phyloP scores from a whole-genome alignment of 2,329 filamentous ascomycete genomes.

The Cordyceps cicadae region DNA sequence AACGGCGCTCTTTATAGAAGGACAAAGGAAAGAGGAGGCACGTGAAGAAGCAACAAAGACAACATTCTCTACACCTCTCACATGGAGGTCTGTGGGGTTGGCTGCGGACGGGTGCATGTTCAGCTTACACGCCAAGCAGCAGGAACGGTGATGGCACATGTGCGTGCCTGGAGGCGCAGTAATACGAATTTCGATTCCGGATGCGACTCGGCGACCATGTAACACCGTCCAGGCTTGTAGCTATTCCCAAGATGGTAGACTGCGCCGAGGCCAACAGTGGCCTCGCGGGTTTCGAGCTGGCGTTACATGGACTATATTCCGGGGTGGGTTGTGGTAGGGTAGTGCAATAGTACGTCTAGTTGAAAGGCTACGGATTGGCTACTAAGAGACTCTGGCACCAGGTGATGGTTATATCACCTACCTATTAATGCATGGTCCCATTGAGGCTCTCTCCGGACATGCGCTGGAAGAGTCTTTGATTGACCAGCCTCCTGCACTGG shows the following conservation, averaged over 20 bases:
- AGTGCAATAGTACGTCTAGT: not conserved
- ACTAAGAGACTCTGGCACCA: not conserved
- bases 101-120: not conserved
- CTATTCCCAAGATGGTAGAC: not conserved
- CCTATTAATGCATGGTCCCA: not conserved
- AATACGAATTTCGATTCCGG: no score
- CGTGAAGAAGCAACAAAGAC: not conserved
- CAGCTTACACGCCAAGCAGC: not conserved
- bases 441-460: not conserved
- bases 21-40: not conserved
- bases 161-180: not conserved
- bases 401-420: not conserved
- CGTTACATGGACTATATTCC: not conserved
- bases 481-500: no score
- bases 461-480: not conserved
- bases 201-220: not conserved
- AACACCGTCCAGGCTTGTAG: not conserved
- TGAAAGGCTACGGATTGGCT: not conserved
- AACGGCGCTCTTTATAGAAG: not conserved
- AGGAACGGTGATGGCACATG: no score
- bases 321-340: slow-evolving; percentile 2
- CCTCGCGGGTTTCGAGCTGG: not conserved
- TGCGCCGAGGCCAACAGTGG: not conserved
- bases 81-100: not conserved
- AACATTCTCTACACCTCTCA: not conserved